Percentiles rank a stretch among this genome's conserved stretches.
Conservation (phyloP, 1,284 basidiomycete species). For the Cutaneotrichosporon spelunceum region DNA sequence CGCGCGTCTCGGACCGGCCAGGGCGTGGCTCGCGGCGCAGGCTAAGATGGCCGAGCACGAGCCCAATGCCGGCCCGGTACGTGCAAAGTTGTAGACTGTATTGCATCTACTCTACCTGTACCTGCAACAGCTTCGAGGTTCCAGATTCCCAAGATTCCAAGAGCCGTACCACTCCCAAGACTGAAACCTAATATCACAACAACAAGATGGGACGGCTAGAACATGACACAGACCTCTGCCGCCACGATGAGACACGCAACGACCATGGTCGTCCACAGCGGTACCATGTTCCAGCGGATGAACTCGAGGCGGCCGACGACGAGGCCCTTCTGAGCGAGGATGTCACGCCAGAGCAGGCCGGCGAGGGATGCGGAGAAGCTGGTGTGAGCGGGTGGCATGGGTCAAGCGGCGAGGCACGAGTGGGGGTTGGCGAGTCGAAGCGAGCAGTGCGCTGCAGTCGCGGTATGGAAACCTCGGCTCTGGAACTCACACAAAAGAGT, state of each 20-base stretch:
- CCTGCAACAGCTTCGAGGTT: neutral
- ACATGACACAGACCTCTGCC: conserved; percentile 53
- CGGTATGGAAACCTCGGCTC: too few relatives aligned
- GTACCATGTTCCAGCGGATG: conserved; percentile 67
- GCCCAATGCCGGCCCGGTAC: too few relatives aligned
- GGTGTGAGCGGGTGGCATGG: neutral
- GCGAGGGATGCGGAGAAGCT: conserved; percentile 78
- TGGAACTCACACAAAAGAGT: conserved; percentile 73
- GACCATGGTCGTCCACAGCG: conserved; percentile 63
- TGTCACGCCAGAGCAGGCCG: conserved; percentile 79
- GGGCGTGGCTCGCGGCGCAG: conserved; percentile 26
- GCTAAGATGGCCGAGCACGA: too few relatives aligned
- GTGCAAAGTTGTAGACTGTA: neutral
- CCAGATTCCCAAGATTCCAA: neutral
- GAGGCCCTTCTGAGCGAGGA: conserved; percentile 75
- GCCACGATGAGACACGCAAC: conserved; percentile 54
- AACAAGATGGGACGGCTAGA: neutral
- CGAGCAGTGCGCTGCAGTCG: neutral
- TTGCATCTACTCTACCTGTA: neutral
- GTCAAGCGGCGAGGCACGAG: neutral
- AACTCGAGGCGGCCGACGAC: conserved; percentile 66
- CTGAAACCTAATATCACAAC: neutral
- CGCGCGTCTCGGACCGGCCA: conserved; percentile 15
- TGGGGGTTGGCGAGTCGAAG: neutral
- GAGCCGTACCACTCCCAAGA: too few relatives aligned